Evolutionary conservation across 495 filamentous ascomycete genomes (phyloP).

Genomic region (Niebla homalea): DNA sequence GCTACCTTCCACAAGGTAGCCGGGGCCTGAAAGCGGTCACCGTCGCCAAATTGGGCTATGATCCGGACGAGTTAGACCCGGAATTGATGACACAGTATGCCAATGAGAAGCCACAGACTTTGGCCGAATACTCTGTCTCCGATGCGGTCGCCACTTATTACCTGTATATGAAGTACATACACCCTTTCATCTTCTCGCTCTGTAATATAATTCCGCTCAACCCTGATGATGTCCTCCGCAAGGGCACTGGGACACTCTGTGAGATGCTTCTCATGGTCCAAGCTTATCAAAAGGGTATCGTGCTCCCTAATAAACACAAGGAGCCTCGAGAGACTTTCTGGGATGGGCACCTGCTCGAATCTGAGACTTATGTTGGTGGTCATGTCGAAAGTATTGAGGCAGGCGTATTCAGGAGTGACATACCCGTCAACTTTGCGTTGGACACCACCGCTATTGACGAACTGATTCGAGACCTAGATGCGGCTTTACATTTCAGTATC

Average conservation of each 20-base stretch:
- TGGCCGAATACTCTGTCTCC: slow-evolving; percentile 97
- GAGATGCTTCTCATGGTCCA: slow-evolving; percentile 99
- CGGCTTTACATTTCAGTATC: slow-evolving; percentile 82
- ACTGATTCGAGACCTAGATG: slow-evolving; percentile 73
- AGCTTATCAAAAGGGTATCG: slow-evolving; percentile 81
- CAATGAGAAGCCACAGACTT: slow-evolving; percentile 75
- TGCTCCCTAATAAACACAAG: slow-evolving; percentile 93
- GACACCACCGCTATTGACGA: slow-evolving; percentile 83
- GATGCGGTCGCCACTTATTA: slow-evolving; percentile 99
- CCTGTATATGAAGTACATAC: slow-evolving; percentile 99
- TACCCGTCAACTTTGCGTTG: slow-evolving; percentile 81
- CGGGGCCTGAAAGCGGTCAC: slow-evolving; percentile 96
- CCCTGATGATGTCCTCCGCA: slow-evolving; percentile 82
- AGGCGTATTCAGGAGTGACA: slow-evolving; percentile 91
- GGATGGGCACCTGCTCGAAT: slow-evolving; percentile 90
- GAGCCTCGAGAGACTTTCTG: slow-evolving; percentile 85
- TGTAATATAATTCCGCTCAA: slow-evolving; percentile 93
- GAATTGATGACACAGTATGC: slow-evolving; percentile 97
- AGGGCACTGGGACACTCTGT: slow-evolving; percentile 93
- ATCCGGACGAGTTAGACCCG: slow-evolving; percentile 94
- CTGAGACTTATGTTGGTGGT: slow-evolving; percentile 94
- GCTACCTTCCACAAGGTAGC: slow-evolving; percentile 94
- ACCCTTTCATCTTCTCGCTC: slow-evolving; percentile 96
- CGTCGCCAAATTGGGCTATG: slow-evolving; percentile 93
- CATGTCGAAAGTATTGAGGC: slow-evolving; percentile 99